Evolutionary conservation across 495 filamentous ascomycete genomes (phyloP), one percentile per base, ranked within the genome.

Genomic region (Collariella sp.): DNA sequence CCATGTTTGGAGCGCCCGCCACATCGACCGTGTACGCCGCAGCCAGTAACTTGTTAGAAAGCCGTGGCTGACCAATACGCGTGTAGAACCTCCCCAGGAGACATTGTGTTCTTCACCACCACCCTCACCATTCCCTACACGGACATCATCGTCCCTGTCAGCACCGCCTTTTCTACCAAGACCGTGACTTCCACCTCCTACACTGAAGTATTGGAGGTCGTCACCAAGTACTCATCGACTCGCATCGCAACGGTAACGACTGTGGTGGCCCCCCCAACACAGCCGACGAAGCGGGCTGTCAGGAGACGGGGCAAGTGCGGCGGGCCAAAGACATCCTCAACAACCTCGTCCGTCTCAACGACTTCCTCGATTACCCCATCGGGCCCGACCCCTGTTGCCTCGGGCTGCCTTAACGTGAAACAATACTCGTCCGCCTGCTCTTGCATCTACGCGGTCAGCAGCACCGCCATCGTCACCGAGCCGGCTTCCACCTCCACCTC

Each of bases 61-160:
- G 19, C 15, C 7, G 38, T 7, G 18, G 38, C 16, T 7, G 38
- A 20, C 15, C 38, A 18, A 20, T 7, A 0, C 10, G 16, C 10
- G 13, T 3, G 7, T 16, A 40, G 38, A 76, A 80, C 64, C 65
- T 75, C 10, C 41, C 57, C 9, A 38, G 76, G 1, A 33, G 46
- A 56, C 15, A 11, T 29, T 6, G 18, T 51, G 4, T 24, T 51
- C 18, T 45, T 40, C 10, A 56, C 54, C 2, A 2, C 26, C 15
- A 56, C 53, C 1, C 15, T 13, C 23, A 56, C 54, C 2, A 2
- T 40, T 5, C 29, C 46, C 2, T 50, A 51, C 47, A 51, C 46
- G 31, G 54, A 51, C 33, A 56, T 56, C 41, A 29, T 51, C 6
- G 35, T 56, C 31, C 22, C 46, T 9, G 9, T 42, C 29, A 46